Conservation (phyloP, 2,329 filamentous ascomycete genomes). For the Thielaviopsis musarum region DNA sequence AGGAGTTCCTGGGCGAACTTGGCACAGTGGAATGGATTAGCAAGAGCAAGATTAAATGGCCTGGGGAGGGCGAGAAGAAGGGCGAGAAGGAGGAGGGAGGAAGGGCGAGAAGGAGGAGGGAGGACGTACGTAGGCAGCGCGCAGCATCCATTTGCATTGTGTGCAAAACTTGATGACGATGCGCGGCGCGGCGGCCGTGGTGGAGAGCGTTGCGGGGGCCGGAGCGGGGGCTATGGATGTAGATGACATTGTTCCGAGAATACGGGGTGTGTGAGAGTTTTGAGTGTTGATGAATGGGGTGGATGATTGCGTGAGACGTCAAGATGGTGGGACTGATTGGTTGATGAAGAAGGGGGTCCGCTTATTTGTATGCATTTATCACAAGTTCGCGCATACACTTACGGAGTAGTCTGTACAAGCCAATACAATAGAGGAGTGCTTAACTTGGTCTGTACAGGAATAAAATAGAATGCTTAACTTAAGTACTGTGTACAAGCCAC, state of each 20-base stretch:
- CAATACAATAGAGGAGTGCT: too few relatives aligned
- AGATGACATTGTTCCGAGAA: neutral
- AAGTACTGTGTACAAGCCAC: too few relatives aligned
- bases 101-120: conserved; percentile 1
- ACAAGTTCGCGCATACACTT: neutral
- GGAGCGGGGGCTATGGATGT: neutral
- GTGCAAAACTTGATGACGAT: conserved; percentile 86
- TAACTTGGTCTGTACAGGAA: too few relatives aligned
- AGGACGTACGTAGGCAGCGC: conserved; percentile 61
- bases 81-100: too few relatives aligned
- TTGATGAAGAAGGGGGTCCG: neutral
- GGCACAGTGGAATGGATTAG: neutral
- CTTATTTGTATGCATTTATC: neutral
- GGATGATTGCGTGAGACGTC: neutral
- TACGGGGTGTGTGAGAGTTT: neutral
- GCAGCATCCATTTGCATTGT: conserved; percentile 82
- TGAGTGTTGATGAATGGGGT: too few relatives aligned
- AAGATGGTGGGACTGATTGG: neutral
- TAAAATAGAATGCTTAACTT: too few relatives aligned
- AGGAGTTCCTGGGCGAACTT: conserved; percentile 91
- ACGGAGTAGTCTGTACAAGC: too few relatives aligned
- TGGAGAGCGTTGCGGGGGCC: neutral
- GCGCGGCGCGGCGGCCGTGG: conserved; percentile 31
- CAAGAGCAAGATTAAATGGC: too few relatives aligned
- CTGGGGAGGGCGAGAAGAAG: neutral